Conservation (phyloP, 208 protist genomes). For the Trypanosoma cruzi region DNA sequence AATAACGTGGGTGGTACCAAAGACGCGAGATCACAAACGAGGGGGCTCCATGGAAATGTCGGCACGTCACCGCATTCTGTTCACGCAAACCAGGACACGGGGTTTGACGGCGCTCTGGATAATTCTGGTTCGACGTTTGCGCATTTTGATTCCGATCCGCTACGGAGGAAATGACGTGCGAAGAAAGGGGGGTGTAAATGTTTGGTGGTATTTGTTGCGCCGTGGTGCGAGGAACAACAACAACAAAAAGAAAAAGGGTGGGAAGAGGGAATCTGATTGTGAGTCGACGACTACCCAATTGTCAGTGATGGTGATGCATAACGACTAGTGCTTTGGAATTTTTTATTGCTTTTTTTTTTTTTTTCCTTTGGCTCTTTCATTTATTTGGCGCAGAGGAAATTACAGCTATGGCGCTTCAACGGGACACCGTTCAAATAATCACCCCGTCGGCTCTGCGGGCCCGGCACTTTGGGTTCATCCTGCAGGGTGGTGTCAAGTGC, state of each 20-base stretch:
- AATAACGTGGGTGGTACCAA: not conserved
- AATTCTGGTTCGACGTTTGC: not conserved
- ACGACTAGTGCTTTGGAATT: not conserved
- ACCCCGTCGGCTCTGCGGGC: constrained; percentile 44
- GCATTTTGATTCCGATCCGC: constrained; percentile 5
- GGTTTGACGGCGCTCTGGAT: constrained; percentile 21
- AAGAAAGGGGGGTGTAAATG: not conserved
- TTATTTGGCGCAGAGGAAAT: not conserved
- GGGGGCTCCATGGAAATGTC: not conserved
- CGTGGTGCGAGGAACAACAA: not conserved
- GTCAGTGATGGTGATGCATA: not conserved
- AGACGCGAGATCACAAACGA: not conserved
- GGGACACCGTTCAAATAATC: constrained; percentile 39
- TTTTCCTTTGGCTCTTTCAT: constrained; percentile 5
- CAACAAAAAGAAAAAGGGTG: not conserved
- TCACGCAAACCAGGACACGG: constrained; percentile 31
- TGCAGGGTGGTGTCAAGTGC: constrained; percentile 76
- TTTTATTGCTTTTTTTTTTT: constrained; percentile 14
- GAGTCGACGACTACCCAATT: not conserved
- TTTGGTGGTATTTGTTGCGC: not conserved
- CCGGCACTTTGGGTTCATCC: constrained; percentile 52
- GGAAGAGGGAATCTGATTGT: not conserved
- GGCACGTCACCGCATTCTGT: constrained; percentile 22
- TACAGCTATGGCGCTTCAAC: constrained; percentile 7
- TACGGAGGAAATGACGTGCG: constrained; percentile 3